These are phyloP conservation scores for Penicillium sp. DNA, from an alignment of 2,329 filamentous ascomycete genomes.

Conservation along the genomic window DNA sequence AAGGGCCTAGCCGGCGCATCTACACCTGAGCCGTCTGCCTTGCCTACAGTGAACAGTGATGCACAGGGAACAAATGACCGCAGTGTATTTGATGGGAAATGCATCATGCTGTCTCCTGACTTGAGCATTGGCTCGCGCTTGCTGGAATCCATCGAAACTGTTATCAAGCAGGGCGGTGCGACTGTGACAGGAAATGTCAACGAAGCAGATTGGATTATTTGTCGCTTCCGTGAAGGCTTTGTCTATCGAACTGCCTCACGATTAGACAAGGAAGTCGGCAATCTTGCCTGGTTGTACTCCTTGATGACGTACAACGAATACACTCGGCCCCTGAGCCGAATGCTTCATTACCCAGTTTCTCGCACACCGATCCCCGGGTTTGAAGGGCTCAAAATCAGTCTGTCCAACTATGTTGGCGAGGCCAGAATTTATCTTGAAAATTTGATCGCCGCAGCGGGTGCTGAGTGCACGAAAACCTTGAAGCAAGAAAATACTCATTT, in stretches of 20 bases:
- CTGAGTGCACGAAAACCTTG: conserved; percentile 91
- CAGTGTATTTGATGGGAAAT: conserved; percentile 74
- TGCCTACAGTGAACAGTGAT: conserved; percentile 33
- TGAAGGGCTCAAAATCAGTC: conserved; percentile 71
- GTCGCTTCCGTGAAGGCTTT: conserved; percentile 78
- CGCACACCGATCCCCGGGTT: conserved; percentile 78
- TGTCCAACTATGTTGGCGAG: conserved; percentile 96
- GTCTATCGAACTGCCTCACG: conserved; percentile 78
- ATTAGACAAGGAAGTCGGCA: conserved; percentile 80
- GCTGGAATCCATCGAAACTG: conserved; percentile 64
- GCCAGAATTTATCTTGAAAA: conserved; percentile 92
- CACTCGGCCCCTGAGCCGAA: conserved; percentile 77
- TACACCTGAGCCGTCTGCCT: conserved; percentile 48
- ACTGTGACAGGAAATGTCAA: conserved; percentile 64
- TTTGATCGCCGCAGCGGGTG: conserved; percentile 78
- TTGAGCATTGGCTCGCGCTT: conserved; percentile 70
- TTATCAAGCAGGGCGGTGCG: conserved; percentile 74
- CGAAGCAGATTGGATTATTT: conserved; percentile 79
- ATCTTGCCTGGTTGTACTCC: conserved; percentile 90
- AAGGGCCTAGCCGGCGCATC: conserved; percentile 68
- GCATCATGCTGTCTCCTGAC: conserved; percentile 75
- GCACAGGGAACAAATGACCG: conserved; percentile 52
- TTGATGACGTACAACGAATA: conserved; percentile 86
- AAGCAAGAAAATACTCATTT: conserved; percentile 94
- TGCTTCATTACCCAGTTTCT: conserved; percentile 88